Base-by-base conservation (phyloP, 192 early-diverging fungal species). In the Umbelopsis isabellina region DNA sequence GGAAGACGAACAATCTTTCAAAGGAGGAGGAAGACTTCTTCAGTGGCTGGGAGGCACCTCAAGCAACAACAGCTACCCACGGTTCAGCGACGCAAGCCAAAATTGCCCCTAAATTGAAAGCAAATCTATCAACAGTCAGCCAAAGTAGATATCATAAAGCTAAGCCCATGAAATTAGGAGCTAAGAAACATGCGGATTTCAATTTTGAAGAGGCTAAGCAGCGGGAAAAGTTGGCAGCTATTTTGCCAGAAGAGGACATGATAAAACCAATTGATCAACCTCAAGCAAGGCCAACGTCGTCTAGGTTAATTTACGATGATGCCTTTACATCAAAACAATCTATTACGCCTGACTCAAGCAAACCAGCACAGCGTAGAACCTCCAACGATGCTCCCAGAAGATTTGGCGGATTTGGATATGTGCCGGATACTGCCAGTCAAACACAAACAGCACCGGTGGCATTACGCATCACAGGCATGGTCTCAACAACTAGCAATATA, bases 121-220 rank as follows among this genome's bases (percentile, higher is more conserved):
- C 78, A 11, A 94, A 89, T 65, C 79, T 94, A 6, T 61, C 55
- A 61, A 61, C 55, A 1, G 30, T n/a, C 33, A 61, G 30, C 55
- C 55, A 61, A 18, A 13, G 27, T 16, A 25, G 27, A 35, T 30
- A 61, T 15, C 55, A 61, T 13, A 95, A 95, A 10, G 92, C 93
- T 55, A 98, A 93, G 75, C 69, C 85, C 50, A 93, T 89, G 80
- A 91, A 91, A 68, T 82, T 96, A 3, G 97, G 97, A 23, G 95
- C 94, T 37, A 95, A 95, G 73, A 96, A 92, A n/a, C 81, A 84
- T 5, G 90, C 69, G 2, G 50, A 85, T 25, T 81, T 91, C 71
- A 92, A 93, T 79, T 98, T 98, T 89, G 97, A 97, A 67, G 93
- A 94, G 74, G 94, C 91, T 2, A 93, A 94, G 55, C 90, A 92